Base-by-base conservation (phyloP, 805 yeast genomes). In the Candida odintsovae region DNA sequence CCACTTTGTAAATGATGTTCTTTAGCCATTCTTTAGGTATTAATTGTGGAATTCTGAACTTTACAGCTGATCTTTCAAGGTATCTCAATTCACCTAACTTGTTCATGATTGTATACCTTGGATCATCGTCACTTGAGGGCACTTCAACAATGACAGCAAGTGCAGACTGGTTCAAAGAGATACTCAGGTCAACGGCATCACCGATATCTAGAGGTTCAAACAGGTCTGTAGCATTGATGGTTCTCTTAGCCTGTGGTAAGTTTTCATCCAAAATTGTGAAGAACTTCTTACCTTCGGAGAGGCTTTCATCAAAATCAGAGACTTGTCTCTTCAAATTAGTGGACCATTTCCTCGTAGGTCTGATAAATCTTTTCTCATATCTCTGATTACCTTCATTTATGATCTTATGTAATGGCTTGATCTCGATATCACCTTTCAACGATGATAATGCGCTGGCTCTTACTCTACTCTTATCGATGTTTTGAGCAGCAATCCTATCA, bases 101-200 rank as follows among this genome's bases (percentile, higher is more conserved):
- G 45, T 76, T 74, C 42, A 80, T 67, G 49, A 81, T 72, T 0
- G 86, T 76, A 53, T 77, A 83, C 28, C 81, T 64, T 22, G 78
- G 76, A 40, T 80, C 82, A 16, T 67, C 66, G 2, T 75, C 58
- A 6, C 66, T 59, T 6, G 58, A 52, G 0, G 90, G 90, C 22
- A 77, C 62, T 22, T 71, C 75, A 1, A 74, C 80, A 29, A 85
- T 72, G 42, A 83, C 75, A 23, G 77, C 75, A 18, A 83, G 64
- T 42, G 72, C 73, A 4, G 73, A 65, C 35, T 70, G 70, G 42
- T 73, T 66, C 41, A 70, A 57, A 7, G 63, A 69, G 1, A 67
- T 63, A 13, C 68, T 65, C 16, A 83, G 58, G 16, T 80, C 75
- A 4, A 83, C 89, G 41, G 83, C 65, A 61, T 85, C 90, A 40